Percentiles rank a stretch among this genome's conserved stretches.
Evolutionary conservation across 805 yeast species (phyloP).

Genomic region (Debaryomyces tyrocola): DNA sequence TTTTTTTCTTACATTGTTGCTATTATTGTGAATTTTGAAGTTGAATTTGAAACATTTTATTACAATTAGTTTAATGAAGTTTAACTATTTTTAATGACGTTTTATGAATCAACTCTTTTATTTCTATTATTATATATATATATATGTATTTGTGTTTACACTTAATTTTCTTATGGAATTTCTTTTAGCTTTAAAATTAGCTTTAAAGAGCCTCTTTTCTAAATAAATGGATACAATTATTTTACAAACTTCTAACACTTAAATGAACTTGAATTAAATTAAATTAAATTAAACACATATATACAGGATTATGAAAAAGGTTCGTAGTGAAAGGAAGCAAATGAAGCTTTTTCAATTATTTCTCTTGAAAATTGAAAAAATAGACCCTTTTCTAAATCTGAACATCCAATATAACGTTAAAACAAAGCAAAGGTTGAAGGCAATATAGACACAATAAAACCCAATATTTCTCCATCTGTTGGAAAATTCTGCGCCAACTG

Average conservation of each 20-base stretch:
- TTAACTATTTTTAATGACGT: slow-evolving; percentile 2
- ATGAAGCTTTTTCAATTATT: neutral
- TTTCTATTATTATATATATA: neutral
- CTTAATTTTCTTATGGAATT: neutral
- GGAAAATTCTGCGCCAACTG: slow-evolving; percentile 43
- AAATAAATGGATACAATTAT: neutral
- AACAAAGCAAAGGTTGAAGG: slow-evolving; percentile 51
- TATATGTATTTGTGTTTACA: neutral
- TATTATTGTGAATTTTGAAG: slow-evolving; percentile 1
- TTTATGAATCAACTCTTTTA: slow-evolving; percentile 4
- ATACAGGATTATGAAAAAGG: neutral
- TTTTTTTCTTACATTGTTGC: neutral
- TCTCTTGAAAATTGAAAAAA: slow-evolving; percentile 4
- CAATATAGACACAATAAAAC: slow-evolving; percentile 54
- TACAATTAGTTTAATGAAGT: slow-evolving; percentile 1
- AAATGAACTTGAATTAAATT: neutral
- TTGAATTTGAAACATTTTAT: slow-evolving; percentile 1
- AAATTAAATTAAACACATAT: neutral
- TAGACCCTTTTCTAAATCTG: slow-evolving; percentile 14
- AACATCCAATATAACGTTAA: slow-evolving; percentile 32
- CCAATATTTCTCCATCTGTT: slow-evolving; percentile 67
- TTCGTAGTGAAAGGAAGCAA: too few relatives aligned
- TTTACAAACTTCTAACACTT: neutral
- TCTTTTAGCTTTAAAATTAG: neutral
- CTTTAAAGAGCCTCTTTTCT: neutral